These are phyloP conservation scores for Naganishia randhawae DNA, from an alignment of 768 basidiomycete genomes.

Conservation along the genomic window DNA sequence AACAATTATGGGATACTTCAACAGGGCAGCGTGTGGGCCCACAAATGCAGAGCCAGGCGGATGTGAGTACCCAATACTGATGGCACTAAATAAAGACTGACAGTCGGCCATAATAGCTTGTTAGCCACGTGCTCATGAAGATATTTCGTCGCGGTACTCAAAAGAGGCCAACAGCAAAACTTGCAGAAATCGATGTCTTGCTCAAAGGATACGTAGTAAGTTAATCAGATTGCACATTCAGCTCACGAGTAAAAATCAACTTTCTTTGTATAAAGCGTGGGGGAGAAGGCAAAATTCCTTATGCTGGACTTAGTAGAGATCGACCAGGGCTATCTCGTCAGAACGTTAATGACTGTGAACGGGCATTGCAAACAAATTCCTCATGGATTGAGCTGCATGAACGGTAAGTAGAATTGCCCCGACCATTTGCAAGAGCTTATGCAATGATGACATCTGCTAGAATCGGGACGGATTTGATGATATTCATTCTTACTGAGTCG, in stretches of 20 bases:
- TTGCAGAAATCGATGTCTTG: constrained; percentile 4
- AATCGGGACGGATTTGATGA: constrained; percentile 65
- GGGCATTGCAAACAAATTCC: constrained; percentile 30
- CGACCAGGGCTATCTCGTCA: constrained; percentile 42
- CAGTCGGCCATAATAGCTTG: background rate
- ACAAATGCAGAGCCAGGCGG: background rate
- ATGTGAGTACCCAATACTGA: background rate
- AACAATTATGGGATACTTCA: constrained; percentile 26
- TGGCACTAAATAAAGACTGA: background rate
- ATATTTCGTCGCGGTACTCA: constrained; percentile 10
- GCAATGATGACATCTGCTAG: constrained; percentile 51
- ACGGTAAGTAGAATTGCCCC: constrained; percentile 24
- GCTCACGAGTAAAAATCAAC: background rate
- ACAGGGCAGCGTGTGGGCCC: background rate
- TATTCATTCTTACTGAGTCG: constrained; percentile 65
- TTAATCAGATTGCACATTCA: background rate
- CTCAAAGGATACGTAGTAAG: constrained; percentile 18
- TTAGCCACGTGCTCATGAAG: constrained; percentile 13
- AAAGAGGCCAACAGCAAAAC: constrained; percentile 4
- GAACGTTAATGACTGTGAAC: constrained; percentile 39
- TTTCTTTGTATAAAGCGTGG: background rate
- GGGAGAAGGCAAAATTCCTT: constrained; percentile 17
- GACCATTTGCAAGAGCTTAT: background rate
- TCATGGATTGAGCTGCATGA: constrained; percentile 38
- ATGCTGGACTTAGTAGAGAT: background rate